Evolutionary conservation across 148 eudicot species (phyloP), one percentile per base, ranked within the genome.

Genomic region (Fagopyrum esculentum): DNA sequence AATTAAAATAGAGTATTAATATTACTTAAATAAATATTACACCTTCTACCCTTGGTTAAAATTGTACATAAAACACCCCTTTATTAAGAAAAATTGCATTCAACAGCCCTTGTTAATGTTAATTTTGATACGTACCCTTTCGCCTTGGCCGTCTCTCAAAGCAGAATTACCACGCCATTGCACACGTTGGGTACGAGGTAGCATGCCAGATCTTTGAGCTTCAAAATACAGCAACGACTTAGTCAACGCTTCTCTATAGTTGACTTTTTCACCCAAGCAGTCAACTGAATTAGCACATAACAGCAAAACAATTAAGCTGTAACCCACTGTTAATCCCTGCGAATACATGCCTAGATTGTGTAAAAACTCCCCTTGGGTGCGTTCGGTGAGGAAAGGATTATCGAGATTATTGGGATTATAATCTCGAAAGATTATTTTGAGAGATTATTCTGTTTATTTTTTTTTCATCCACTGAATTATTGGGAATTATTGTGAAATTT

Each of bases 171-270:
- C 78, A 0, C 83, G 83, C 85, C 83, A 85, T 22, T 3, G 4
- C 48, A 71, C 80, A 3, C 83, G 80, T 13, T 74, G 87, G 12
- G 46, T 47, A n/a, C 74, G 35, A 3, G 84, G 85, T 11, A 85
- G 73, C 13, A 40, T 49, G 59, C 85, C 83, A 2, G 85, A 80
- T 52, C 85, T 78, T 77, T 84, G 85, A 30, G 76, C 83, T 70
- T 82, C 83, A 73, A 44, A 82, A 64, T 35, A 82, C 6, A 82
- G 9, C 72, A 82, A 73, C 6, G 81, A 66, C 1, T 80, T 78
- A 0, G 46, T 64, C 19, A 85, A 64, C 46, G 87, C 83, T 26
- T 66, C 51, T 8, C 76, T 68, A 76, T 80, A 74, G 75, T 85
- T 61, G 15, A 61, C 9, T 9, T 17, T 17, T 13, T 43, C n/a